These are phyloP conservation scores for Penicillium expansum DNA, from an alignment of 2,329 filamentous ascomycete genomes.

Conservation along the genomic window DNA sequence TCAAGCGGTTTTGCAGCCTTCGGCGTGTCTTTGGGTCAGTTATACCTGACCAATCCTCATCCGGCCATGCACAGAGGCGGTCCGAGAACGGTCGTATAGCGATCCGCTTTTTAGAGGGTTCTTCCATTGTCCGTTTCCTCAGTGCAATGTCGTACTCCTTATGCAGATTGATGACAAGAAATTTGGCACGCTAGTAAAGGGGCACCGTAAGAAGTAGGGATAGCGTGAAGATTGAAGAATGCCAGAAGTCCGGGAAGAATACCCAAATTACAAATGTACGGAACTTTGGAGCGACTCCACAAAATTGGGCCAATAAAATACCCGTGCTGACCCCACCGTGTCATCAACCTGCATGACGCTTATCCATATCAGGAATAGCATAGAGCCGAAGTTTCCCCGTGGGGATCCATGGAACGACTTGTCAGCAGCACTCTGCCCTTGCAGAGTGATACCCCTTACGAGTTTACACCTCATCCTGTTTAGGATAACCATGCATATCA, in stretches of 20 bases:
- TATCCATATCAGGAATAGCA: background rate
- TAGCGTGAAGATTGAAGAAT: background rate
- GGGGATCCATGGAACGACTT: background rate
- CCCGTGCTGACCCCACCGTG: background rate
- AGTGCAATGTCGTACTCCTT: background rate
- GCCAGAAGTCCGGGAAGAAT: too few relatives aligned
- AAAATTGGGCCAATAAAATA: background rate
- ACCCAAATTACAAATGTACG: background rate
- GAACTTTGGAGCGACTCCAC: background rate
- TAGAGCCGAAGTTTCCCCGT: background rate
- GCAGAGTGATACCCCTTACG: background rate
- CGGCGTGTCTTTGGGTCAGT: constrained; percentile 14
- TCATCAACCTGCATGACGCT: background rate
- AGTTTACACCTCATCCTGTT: too few relatives aligned
- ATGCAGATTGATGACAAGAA: background rate
- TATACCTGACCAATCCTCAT: constrained; percentile 18
- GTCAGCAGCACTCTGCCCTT: too few relatives aligned
- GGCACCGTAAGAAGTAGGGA: background rate
- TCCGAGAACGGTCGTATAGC: background rate
- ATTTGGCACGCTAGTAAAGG: background rate
- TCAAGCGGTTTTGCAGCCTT: constrained; percentile 24
- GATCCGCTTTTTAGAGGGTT: background rate
- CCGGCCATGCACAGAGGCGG: background rate
- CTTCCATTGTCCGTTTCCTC: background rate
- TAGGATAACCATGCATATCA: background rate